A percentile compares a stretch with the other conserved stretches of the same genome.
Evolutionary conservation across 768 basidiomycete species (phyloP).

Genomic region (Dendrothele bispora): DNA sequence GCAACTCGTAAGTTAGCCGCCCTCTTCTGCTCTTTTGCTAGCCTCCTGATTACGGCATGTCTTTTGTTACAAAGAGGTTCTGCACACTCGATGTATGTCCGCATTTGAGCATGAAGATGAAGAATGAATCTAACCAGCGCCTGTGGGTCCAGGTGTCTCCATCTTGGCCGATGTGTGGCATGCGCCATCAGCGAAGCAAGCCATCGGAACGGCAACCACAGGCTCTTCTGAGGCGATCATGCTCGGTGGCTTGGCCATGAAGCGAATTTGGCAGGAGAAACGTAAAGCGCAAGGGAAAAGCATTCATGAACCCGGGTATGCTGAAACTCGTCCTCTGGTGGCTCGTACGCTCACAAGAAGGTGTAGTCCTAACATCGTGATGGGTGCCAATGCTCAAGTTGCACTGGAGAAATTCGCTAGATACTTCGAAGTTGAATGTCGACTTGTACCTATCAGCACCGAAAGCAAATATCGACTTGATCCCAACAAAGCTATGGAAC

Average conservation of each 20-base stretch:
- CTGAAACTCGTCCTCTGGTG: background rate
- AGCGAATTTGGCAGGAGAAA: conserved; percentile 67
- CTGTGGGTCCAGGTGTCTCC: no score
- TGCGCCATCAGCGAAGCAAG: conserved; percentile 58
- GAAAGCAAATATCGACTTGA: conserved; percentile 57
- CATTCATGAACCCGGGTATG: conserved; percentile 76
- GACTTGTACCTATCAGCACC: conserved; percentile 50
- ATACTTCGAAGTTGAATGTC: conserved; percentile 68
- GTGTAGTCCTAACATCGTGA: conserved; percentile 58
- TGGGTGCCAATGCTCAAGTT: conserved; percentile 75
- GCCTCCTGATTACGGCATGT: background rate
- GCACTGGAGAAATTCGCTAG: conserved; percentile 73
- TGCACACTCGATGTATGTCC: conserved; percentile 57
- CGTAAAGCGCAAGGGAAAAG: conserved; percentile 66
- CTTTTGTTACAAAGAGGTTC: conserved; percentile 31
- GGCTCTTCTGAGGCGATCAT: conserved; percentile 73
- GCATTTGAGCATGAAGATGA: no score
- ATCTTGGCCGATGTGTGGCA: conserved; percentile 68
- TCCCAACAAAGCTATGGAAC: conserved; percentile 62
- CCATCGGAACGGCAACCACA: conserved; percentile 71
- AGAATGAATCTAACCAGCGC: no score
- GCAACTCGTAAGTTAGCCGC: conserved; percentile 55
- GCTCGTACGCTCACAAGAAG: background rate
- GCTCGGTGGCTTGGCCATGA: conserved; percentile 76
- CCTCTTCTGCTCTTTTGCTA: background rate